Evolutionary conservation across 2,329 filamentous ascomycete species (phyloP).

Genomic region (Ploettnerulaceae sp.): DNA sequence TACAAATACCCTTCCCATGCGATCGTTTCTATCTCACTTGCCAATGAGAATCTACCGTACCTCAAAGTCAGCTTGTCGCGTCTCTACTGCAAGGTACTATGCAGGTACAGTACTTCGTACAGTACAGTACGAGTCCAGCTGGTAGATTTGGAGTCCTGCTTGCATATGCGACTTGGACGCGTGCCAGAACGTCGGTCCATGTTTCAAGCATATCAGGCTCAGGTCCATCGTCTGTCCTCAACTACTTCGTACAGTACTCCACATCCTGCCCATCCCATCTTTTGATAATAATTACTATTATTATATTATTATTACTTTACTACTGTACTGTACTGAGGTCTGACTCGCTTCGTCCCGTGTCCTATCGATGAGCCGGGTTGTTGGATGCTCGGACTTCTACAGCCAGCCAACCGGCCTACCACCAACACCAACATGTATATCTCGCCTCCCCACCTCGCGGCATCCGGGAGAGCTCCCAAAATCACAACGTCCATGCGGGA

Average conservation of each 20-base stretch:
- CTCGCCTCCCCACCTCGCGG: conserved; percentile 14
- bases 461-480: conserved; percentile 12
- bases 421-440: conserved; percentile 4
- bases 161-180: conserved; percentile 16
- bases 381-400: conserved; percentile 5
- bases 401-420: conserved; percentile 1
- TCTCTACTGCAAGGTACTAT: conserved; percentile 29
- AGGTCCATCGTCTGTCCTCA: neutral
- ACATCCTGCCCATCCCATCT: conserved; percentile 13
- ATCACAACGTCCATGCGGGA: conserved; percentile 13
- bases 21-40: conserved; percentile 1
- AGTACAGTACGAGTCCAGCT: neutral
- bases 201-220: conserved; percentile 11
- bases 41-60: no score
- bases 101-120: conserved; percentile 25
- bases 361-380: conserved; percentile 19
- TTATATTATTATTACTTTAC: no score
- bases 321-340: conserved; percentile 11
- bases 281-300: no score
- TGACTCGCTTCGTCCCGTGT: conserved; percentile 23
- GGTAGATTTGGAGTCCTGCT: no score
- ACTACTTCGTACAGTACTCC: no score
- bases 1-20: neutral
- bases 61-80: neutral
- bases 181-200: conserved; percentile 4